A percentile compares a stretch with the other conserved stretches of the same genome.
These are phyloP conservation scores for Eucalyptus sideroxylon DNA, from an alignment of 345 rosid genomes.

Conservation along the genomic window DNA sequence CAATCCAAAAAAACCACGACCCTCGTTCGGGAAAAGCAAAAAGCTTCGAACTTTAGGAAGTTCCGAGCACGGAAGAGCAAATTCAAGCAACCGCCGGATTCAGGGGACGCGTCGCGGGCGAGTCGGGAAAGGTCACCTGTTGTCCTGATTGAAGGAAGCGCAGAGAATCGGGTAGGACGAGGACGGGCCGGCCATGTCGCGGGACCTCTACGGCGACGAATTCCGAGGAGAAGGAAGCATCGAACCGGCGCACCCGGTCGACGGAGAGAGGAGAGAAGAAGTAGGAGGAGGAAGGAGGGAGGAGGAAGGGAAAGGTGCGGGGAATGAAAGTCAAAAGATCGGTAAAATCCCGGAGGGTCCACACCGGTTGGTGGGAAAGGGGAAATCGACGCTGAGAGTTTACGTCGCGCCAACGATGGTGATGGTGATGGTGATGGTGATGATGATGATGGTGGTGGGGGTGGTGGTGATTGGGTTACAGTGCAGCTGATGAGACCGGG, in stretches of 20 bases:
- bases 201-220: neutral
- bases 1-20: neutral
- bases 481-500: neutral
- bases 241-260: neutral
- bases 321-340: neutral
- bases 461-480: no score
- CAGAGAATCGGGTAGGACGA: slow-evolving; percentile 41
- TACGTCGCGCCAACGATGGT: neutral
- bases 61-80: neutral
- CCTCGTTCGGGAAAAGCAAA: neutral
- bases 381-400: neutral
- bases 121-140: slow-evolving; percentile 15
- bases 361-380: neutral
- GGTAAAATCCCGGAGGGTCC: neutral
- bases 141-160: slow-evolving; percentile 90
- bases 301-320: neutral
- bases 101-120: neutral
- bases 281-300: neutral
- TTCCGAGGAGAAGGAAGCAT: neutral
- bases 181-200: slow-evolving; percentile 43
- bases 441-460: no score
- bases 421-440: accelerated
- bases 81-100: neutral
- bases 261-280: neutral
- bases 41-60: neutral